These are phyloP conservation scores for Candida orba DNA, from an alignment of 805 yeast genomes.

Conservation along the genomic window DNA sequence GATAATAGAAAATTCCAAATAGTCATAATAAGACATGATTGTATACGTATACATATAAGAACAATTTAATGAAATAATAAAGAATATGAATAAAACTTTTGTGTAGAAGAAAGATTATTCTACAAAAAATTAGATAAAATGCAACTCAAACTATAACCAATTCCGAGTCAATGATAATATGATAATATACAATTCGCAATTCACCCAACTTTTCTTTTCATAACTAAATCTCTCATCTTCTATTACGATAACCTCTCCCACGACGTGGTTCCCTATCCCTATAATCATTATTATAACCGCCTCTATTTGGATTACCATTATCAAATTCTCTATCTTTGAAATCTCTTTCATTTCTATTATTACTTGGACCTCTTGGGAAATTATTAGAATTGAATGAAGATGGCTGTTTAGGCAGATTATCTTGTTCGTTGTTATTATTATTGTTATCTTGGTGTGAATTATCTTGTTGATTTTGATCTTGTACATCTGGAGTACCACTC, in stretches of 20 bases:
- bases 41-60: not conserved
- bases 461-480: too few species aligned
- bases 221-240: conserved; percentile 1
- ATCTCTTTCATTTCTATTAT: conserved; percentile 5
- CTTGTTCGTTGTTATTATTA: not conserved
- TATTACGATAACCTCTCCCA: conserved; percentile 13
- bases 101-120: too few species aligned
- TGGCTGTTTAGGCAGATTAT: too few species aligned
- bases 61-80: not conserved
- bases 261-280: conserved; percentile 19
- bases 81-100: not conserved
- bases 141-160: too few species aligned
- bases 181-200: not conserved
- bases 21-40: not conserved
- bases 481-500: too few species aligned
- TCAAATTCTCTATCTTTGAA: conserved; percentile 17
- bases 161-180: too few species aligned
- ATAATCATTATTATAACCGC: conserved; percentile 8
- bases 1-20: conserved; percentile 21
- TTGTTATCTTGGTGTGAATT: not conserved
- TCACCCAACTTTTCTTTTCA: too few species aligned
- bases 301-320: conserved; percentile 1
- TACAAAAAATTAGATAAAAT: too few species aligned
- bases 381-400: conserved; percentile 6
- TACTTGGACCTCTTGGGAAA: conserved; percentile 10